These are phyloP conservation scores for Trichoderma erinaceum DNA, from an alignment of 495 filamentous ascomycete species.

Conservation along the genomic window DNA sequence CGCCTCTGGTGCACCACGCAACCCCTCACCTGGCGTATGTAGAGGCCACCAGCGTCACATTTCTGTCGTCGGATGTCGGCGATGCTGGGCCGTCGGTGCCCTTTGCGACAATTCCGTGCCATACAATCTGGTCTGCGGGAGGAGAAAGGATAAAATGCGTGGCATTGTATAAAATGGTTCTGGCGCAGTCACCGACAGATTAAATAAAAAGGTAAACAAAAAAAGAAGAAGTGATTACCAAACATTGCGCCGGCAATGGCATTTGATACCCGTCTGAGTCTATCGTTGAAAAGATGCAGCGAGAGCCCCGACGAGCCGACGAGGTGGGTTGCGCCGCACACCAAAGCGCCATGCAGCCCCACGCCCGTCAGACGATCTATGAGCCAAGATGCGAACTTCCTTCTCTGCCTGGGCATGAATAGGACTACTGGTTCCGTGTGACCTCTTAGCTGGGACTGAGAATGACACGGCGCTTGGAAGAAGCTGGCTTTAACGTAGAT, in stretches of 20 bases:
- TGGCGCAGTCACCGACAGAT: not conserved
- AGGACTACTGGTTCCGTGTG: not conserved
- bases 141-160: constrained; percentile 19
- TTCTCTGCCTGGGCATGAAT: not conserved
- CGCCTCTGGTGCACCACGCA: not conserved
- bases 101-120: constrained; percentile 23
- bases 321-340: not conserved
- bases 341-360: not conserved
- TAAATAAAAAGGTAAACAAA: not conserved
- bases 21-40: constrained; percentile 9
- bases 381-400: not conserved
- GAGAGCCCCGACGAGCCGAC: constrained; percentile 8
- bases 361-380: constrained; percentile 5
- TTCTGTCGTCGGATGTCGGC: not conserved
- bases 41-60: not conserved
- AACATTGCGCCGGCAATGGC: not conserved
- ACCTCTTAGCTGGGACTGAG: not conserved
- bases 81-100: constrained; percentile 4
- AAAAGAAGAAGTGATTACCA: not conserved
- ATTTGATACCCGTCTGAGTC: not conserved
- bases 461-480: not conserved
- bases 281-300: not conserved
- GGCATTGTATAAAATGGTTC: not conserved
- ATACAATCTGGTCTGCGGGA: constrained; percentile 26
- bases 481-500: not conserved